Evolutionary conservation across 352 stramenopile genomes (phyloP).

Genomic region (Pythium brachiatum): DNA sequence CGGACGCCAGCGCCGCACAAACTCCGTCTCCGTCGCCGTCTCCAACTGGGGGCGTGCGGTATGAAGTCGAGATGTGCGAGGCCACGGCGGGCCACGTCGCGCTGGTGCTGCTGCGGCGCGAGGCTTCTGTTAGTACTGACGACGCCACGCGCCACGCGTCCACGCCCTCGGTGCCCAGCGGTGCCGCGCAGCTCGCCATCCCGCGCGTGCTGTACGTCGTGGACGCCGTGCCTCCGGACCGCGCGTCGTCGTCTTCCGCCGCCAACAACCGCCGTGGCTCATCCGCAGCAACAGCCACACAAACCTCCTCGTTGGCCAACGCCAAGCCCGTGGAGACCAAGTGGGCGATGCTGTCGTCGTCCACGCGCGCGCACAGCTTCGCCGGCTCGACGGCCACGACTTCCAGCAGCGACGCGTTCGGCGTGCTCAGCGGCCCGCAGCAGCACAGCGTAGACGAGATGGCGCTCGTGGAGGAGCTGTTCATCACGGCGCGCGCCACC

Average conservation of each 20-base stretch:
- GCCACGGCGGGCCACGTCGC: conserved; percentile 53
- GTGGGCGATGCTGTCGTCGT: conserved; percentile 32
- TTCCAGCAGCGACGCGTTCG: conserved; percentile 19
- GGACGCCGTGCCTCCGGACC: conserved; percentile 59
- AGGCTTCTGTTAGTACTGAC: background rate
- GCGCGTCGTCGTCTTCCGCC: conserved; percentile 12
- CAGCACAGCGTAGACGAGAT: conserved; percentile 59
- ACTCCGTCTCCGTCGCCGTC: background rate
- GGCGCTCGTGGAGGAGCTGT: conserved; percentile 71
- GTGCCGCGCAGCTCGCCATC: conserved; percentile 19
- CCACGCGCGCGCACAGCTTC: conserved; percentile 28
- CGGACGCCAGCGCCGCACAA: conserved; percentile 1
- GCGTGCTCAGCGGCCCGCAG: conserved; percentile 7
- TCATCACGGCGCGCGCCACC: conserved; percentile 38
- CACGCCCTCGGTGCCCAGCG: background rate
- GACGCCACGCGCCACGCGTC: conserved; percentile 2
- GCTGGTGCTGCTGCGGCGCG: conserved; percentile 45
- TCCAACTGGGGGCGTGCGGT: conserved; percentile 16
- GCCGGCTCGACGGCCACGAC: conserved; percentile 5
- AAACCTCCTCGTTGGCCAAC: background rate
- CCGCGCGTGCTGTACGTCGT: conserved; percentile 70
- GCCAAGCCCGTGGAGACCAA: conserved; percentile 10
- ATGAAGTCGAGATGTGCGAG: conserved; percentile 57
- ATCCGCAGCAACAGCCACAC: conserved; percentile 10
- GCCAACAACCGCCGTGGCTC: background rate